These are phyloP conservation scores for Eucalyptus regnans DNA, from an alignment of 345 rosid genomes.

Conservation along the genomic window DNA sequence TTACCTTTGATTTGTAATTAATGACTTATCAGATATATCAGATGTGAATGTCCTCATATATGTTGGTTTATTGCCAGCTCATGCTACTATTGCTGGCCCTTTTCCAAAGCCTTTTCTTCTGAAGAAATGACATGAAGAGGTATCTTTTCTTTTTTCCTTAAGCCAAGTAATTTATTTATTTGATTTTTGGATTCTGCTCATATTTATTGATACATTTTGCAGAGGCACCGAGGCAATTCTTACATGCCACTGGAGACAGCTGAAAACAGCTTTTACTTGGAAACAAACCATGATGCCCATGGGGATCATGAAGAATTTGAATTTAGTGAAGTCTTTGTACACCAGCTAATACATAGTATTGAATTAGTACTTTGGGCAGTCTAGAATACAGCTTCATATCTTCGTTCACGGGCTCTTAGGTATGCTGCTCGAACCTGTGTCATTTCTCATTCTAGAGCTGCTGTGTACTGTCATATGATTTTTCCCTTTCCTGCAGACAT, in stretches of 20 bases:
- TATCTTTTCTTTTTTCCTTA: slow-evolving; percentile 8
- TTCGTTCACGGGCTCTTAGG: slow-evolving; percentile 90
- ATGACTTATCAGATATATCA: neutral
- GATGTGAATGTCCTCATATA: neutral
- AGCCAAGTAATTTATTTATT: neutral
- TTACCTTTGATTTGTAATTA: neutral
- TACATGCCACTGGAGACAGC: slow-evolving; percentile 12
- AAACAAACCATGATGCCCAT: slow-evolving; percentile 46
- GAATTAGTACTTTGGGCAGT: slow-evolving; percentile 95
- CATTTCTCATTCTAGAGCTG: neutral
- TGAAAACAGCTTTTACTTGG: slow-evolving; percentile 36
- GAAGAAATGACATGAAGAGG: slow-evolving; percentile 71
- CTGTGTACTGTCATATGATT: too few relatives aligned
- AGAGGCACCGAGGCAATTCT: slow-evolving; percentile 80
- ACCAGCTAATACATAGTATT: slow-evolving; percentile 87
- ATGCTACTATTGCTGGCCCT: slow-evolving; percentile 65
- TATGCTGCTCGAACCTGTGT: neutral
- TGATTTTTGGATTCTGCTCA: neutral
- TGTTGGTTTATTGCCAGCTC: slow-evolving; percentile 27
- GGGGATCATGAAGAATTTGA: slow-evolving; percentile 74
- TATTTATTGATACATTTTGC: slow-evolving; percentile 5
- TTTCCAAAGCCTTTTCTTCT: slow-evolving; percentile 82
- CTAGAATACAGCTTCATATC: slow-evolving; percentile 96
- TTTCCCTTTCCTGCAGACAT: neutral
- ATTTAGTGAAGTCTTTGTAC: slow-evolving; percentile 88